A percentile compares a stretch with the other conserved stretches of the same genome.
Evolutionary conservation across 2,329 filamentous ascomycete species (phyloP).

Genomic region (Pleoardoris graminearum): DNA sequence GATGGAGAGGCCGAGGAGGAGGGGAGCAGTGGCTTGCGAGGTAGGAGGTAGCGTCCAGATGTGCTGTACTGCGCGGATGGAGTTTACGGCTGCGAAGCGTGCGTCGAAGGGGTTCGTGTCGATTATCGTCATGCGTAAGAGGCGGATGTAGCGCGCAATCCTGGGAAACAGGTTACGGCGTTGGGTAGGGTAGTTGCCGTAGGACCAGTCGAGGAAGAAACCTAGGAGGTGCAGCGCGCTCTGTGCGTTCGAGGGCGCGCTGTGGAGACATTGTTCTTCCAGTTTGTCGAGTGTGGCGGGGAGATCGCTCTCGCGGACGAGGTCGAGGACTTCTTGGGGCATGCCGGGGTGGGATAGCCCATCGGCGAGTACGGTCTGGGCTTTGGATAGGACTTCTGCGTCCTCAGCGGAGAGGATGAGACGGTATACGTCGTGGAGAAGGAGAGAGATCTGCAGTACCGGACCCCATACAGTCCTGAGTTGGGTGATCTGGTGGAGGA

Average conservation of each 20-base stretch:
- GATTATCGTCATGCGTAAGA: slow-evolving; percentile 34
- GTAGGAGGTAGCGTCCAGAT: slow-evolving; percentile 21
- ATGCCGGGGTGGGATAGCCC: slow-evolving; percentile 16
- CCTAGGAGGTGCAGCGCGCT: slow-evolving; percentile 36
- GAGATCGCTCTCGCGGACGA: slow-evolving; percentile 17
- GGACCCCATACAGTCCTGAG: slow-evolving; percentile 10
- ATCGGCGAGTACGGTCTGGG: slow-evolving; percentile 32
- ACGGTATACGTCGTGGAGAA: slow-evolving; percentile 28
- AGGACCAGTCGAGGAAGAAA: slow-evolving; percentile 38
- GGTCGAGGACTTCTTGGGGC: slow-evolving; percentile 21
- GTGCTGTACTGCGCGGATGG: slow-evolving; percentile 53
- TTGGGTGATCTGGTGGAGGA: slow-evolving; percentile 24
- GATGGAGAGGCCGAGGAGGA: slow-evolving; percentile 45
- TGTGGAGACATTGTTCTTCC: slow-evolving; percentile 30
- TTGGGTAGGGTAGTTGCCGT: slow-evolving; percentile 12
- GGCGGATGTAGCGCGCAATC: slow-evolving; percentile 32
- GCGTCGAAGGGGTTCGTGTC: slow-evolving; percentile 61
- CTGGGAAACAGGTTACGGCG: slow-evolving; percentile 8
- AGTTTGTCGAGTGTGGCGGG: slow-evolving; percentile 27
- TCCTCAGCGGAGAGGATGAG: slow-evolving; percentile 24
- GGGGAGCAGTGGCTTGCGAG: slow-evolving; percentile 12
- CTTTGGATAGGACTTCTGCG: slow-evolving; percentile 34
- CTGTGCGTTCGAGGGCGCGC: slow-evolving; percentile 37
- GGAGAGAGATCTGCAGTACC: slow-evolving; percentile 20
- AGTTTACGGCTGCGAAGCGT: slow-evolving; percentile 62